Evolutionary conservation across 441 rosid genomes (phyloP).

Genomic region (Adansonia madagascariensis): DNA sequence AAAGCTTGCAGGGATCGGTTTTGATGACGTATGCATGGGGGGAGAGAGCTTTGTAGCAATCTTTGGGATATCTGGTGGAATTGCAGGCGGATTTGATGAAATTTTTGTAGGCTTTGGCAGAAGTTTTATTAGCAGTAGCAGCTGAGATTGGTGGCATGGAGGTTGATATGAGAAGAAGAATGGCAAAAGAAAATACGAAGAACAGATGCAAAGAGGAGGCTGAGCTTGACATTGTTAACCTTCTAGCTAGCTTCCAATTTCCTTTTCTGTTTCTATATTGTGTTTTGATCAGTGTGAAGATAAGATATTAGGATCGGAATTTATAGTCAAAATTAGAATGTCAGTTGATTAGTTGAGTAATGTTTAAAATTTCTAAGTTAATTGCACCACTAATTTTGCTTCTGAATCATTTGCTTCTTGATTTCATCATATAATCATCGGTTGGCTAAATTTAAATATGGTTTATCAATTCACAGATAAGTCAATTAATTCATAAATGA

Average conservation of each 20-base stretch:
- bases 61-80: slow-evolving; percentile 31
- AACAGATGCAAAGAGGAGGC: neutral
- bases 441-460: no score
- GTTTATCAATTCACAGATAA: neutral
- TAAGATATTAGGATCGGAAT: neutral
- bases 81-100: slow-evolving; percentile 56
- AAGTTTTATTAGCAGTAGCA: slow-evolving; percentile 24
- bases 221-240: neutral
- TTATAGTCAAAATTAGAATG: slow-evolving; percentile 22
- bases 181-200: slow-evolving; percentile 27
- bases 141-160: slow-evolving; percentile 31
- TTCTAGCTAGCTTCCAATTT: slow-evolving; percentile 24
- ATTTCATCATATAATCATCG: neutral
- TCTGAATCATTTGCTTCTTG: neutral
- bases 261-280: neutral
- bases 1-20: slow-evolving; percentile 50
- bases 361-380: neutral
- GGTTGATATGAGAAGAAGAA: slow-evolving; percentile 15
- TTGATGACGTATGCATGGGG: slow-evolving; percentile 48
- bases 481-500: no score
- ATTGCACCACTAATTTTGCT: no score
- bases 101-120: slow-evolving; percentile 41
- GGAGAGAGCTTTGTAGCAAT: slow-evolving; percentile 54
- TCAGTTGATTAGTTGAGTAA: slow-evolving; percentile 7
- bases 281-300: neutral